A percentile compares a stretch with the other conserved stretches of the same genome.
These are phyloP conservation scores for Closterium sp. DNA, from an alignment of 139 green algal species.

Conservation along the genomic window DNA sequence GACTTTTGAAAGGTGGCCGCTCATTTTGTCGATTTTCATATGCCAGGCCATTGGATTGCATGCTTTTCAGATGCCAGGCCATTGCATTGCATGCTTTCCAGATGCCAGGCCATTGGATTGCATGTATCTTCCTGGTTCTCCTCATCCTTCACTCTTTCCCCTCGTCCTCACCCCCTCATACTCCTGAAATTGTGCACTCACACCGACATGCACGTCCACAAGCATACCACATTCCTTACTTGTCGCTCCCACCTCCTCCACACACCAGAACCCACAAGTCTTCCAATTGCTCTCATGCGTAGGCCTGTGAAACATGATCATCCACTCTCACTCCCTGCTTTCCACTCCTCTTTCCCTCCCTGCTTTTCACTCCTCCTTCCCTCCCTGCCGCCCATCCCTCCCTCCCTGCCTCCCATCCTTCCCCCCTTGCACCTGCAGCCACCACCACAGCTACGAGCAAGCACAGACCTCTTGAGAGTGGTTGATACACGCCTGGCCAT, in stretches of 20 bases:
- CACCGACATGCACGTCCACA: not conserved
- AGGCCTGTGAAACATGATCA: not conserved
- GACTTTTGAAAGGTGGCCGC: no score
- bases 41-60: no score
- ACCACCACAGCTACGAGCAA: not conserved
- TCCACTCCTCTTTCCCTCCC: no score
- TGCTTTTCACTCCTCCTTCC: no score
- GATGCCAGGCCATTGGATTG: not conserved
- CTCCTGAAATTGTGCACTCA: not conserved
- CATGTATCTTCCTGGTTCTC: no score
- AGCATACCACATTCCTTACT: not conserved
- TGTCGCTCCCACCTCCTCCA: not conserved
- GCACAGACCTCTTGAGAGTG: not conserved
- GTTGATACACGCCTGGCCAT: not conserved
- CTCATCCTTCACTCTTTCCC: not conserved
- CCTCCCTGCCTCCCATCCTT: not conserved
- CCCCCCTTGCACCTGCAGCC: not conserved
- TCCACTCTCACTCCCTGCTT: not conserved
- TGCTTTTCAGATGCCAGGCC: no score
- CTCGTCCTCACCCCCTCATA: not conserved
- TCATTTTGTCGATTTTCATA: no score
- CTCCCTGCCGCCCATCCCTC: not conserved
- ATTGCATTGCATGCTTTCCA: no score
- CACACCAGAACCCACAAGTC: no score
- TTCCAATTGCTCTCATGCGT: not conserved